A percentile compares a stretch with the other conserved stretches of the same genome.
These are phyloP conservation scores for Sphagnum fallax DNA, from an alignment of 228 moss, liverwort and hornwort genomes.

Conservation along the genomic window DNA sequence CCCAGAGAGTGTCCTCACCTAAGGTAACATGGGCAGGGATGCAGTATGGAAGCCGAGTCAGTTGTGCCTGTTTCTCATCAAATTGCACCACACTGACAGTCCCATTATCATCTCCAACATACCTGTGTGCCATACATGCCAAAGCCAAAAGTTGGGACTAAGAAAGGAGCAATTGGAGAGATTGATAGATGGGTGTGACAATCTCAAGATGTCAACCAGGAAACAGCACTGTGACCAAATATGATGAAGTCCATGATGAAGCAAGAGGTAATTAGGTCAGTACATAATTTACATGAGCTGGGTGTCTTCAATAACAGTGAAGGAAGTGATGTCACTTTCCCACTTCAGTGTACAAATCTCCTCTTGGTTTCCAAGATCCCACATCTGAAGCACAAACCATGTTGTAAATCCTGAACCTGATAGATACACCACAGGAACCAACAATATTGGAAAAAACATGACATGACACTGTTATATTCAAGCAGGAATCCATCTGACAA, in stretches of 20 bases:
- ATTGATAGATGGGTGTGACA: too few relatives aligned
- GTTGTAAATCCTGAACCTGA: not conserved
- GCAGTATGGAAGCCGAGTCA: slow-evolving; percentile 69
- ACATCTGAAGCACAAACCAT: slow-evolving; percentile 41
- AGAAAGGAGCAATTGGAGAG: too few relatives aligned
- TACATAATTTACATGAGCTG: slow-evolving; percentile 50
- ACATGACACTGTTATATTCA: too few relatives aligned
- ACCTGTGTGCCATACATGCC: slow-evolving; percentile 27
- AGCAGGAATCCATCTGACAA: too few relatives aligned
- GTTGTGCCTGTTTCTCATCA: slow-evolving; percentile 46
- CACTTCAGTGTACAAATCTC: slow-evolving; percentile 59
- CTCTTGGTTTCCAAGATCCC: slow-evolving; percentile 64
- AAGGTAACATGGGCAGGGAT: slow-evolving; percentile 80
- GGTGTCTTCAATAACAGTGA: slow-evolving; percentile 76
- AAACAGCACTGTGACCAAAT: too few relatives aligned
- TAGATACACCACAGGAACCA: too few relatives aligned
- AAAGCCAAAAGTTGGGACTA: too few relatives aligned
- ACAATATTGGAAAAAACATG: too few relatives aligned
- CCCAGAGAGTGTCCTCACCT: slow-evolving; percentile 22
- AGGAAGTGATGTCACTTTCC: slow-evolving; percentile 68
- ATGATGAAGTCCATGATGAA: too few relatives aligned
- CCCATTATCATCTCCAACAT: slow-evolving; percentile 82
- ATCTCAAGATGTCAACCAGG: too few relatives aligned
- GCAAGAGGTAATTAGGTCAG: too few relatives aligned
- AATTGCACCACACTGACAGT: slow-evolving; percentile 67